Evolutionary conservation across 2,329 filamentous ascomycete genomes (phyloP).

Genomic region (Xylariaceae sp.): DNA sequence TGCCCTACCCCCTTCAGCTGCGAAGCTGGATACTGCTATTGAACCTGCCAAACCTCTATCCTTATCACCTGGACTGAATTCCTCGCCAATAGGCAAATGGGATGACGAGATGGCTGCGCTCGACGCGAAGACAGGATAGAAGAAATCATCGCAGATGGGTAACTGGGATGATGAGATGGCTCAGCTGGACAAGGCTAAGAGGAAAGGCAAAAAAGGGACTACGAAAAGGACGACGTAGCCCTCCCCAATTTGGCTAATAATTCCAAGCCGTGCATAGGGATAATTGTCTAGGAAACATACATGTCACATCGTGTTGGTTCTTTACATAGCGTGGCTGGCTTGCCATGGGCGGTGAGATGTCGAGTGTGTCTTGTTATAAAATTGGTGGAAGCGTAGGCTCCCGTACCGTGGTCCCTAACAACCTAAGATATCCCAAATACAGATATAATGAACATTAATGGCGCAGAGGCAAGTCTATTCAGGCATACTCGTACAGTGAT

Average conservation of each 20-base stretch:
- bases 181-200: background rate
- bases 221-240: no score
- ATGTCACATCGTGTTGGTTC: background rate
- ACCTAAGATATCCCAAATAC: background rate
- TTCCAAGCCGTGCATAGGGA: background rate
- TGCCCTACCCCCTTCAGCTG: conserved; percentile 43
- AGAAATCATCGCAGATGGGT: background rate
- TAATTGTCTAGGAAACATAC: background rate
- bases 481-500: conserved; percentile 31
- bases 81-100: conserved; percentile 56
- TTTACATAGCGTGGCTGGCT: background rate
- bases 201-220: background rate
- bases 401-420: background rate
- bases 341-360: background rate
- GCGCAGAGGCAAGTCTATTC: conserved; percentile 16
- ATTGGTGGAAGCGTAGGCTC: conserved; percentile 22
- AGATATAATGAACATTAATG: background rate
- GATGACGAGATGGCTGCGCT: conserved; percentile 65
- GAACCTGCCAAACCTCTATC: conserved; percentile 28
- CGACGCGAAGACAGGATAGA: conserved; percentile 44
- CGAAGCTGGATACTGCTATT: conserved; percentile 40
- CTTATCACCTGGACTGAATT: conserved; percentile 42
- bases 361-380: conserved; percentile 18
- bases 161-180: conserved; percentile 1
- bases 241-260: no score